Evolutionary conservation across 2,329 filamentous ascomycete genomes (phyloP).

Genomic region (Bipolaris sorokiniana): DNA sequence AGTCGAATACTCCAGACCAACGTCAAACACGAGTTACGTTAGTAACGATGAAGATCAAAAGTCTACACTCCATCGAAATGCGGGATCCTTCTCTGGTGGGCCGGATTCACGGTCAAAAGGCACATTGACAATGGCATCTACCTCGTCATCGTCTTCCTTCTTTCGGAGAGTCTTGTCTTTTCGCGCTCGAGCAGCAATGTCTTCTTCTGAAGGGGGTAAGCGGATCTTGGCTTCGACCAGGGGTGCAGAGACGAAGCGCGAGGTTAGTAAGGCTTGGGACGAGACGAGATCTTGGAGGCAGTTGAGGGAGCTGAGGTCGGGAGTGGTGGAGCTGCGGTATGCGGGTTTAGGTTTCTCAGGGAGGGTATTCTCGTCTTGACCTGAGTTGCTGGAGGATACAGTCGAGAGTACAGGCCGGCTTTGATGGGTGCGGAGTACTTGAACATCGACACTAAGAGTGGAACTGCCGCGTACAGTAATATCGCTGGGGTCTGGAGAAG

Average conservation of each 20-base stretch:
- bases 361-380: slow-evolving; percentile 27
- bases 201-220: slow-evolving; percentile 40
- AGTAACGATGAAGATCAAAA: slow-evolving; percentile 32
- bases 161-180: slow-evolving; percentile 27
- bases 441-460: slow-evolving; percentile 23
- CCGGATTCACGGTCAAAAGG: slow-evolving; percentile 45
- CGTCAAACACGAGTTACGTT: not conserved
- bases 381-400: slow-evolving; percentile 42
- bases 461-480: slow-evolving; percentile 25
- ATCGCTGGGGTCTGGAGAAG: slow-evolving; percentile 34
- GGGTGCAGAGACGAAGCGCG: slow-evolving; percentile 47
- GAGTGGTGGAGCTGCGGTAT: slow-evolving; percentile 29
- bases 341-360: slow-evolving; percentile 18
- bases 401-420: slow-evolving; percentile 45
- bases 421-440: slow-evolving; percentile 32
- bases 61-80: slow-evolving; percentile 53
- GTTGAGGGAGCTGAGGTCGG: slow-evolving; percentile 49
- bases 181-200: slow-evolving; percentile 31
- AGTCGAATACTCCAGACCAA: not conserved
- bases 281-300: slow-evolving; percentile 50
- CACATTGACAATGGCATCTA: slow-evolving; percentile 25
- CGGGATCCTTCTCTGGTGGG: slow-evolving; percentile 44
- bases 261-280: slow-evolving; percentile 40
- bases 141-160: slow-evolving; percentile 31
- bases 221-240: slow-evolving; percentile 48